A percentile compares a stretch with the other conserved stretches of the same genome.
Conservation (phyloP, 495 filamentous ascomycete species). For the Penicillium herquei region DNA sequence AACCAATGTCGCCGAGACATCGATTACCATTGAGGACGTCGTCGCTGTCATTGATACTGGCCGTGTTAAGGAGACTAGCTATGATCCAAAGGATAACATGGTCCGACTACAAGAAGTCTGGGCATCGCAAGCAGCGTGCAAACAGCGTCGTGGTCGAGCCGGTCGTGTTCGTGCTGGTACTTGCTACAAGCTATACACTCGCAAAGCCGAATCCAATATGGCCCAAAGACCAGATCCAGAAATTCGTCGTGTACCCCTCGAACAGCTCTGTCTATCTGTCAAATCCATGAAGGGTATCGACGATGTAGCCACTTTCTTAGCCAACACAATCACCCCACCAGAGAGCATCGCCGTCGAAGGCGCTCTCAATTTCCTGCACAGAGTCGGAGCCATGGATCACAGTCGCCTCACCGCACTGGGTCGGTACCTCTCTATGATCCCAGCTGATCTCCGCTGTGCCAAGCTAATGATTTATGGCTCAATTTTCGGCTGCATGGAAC, state of each 20-base stretch:
- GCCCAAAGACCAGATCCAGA: slow-evolving; percentile 87
- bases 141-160: slow-evolving; percentile 92
- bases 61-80: slow-evolving; percentile 93
- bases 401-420: slow-evolving; percentile 86
- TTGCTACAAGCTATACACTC: slow-evolving; percentile 95
- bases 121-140: slow-evolving; percentile 92
- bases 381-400: slow-evolving; percentile 86
- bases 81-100: slow-evolving; percentile 90
- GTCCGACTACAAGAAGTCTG: slow-evolving; percentile 91
- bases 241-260: slow-evolving; percentile 86
- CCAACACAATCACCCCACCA: slow-evolving; percentile 84
- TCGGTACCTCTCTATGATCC: slow-evolving; percentile 88
- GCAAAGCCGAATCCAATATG: slow-evolving; percentile 83
- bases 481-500: slow-evolving; percentile 86
- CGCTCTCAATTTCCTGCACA: slow-evolving; percentile 70
- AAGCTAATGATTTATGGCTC: slow-evolving; percentile 96
- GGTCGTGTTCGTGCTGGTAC: slow-evolving; percentile 86
- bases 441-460: slow-evolving; percentile 86
- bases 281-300: slow-evolving; percentile 84
- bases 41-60: slow-evolving; percentile 96
- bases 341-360: slow-evolving; percentile 80
- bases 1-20: slow-evolving; percentile 97
- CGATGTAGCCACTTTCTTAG: slow-evolving; percentile 77
- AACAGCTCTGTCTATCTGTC: slow-evolving; percentile 91
- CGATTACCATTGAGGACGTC: slow-evolving; percentile 96